Conservation (phyloP, 1,139 yeast genomes). For the Spencermartinsiella ligniputridi region DNA sequence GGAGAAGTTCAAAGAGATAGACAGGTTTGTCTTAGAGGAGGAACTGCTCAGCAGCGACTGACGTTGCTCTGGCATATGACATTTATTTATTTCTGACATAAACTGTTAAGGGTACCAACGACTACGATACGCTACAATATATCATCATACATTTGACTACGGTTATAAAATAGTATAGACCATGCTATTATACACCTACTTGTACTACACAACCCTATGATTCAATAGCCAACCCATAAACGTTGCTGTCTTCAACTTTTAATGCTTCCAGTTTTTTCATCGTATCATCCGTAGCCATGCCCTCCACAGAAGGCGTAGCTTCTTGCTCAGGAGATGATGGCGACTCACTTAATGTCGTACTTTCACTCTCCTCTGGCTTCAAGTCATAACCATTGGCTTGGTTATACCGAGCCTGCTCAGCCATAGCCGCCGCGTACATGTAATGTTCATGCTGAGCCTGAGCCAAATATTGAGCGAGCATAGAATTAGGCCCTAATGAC, state of each 20-base stretch:
- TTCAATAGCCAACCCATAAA: slow-evolving; percentile 23
- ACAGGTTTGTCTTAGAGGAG: slow-evolving; percentile 15
- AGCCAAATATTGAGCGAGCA: slow-evolving; percentile 73
- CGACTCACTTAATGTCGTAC: slow-evolving; percentile 3
- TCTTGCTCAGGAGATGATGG: slow-evolving; percentile 9
- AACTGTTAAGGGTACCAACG: too few species aligned
- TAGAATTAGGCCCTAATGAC: slow-evolving; percentile 24
- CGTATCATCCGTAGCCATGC: slow-evolving; percentile 7
- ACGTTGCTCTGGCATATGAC: not conserved
- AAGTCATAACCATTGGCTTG: slow-evolving; percentile 3
- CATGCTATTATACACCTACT: too few species aligned
- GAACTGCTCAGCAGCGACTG: slow-evolving; percentile 9
- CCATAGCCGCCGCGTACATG: slow-evolving; percentile 52
- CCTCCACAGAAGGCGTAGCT: slow-evolving; percentile 4
- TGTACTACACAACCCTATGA: too few species aligned
- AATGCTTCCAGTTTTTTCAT: slow-evolving; percentile 13
- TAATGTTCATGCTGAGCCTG: slow-evolving; percentile 61
- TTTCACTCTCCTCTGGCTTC: slow-evolving; percentile 6
- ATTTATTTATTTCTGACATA: slow-evolving; percentile 2
- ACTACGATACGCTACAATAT: too few species aligned
- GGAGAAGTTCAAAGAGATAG: slow-evolving; percentile 15
- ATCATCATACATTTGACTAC: too few species aligned
- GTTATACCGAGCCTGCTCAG: slow-evolving; percentile 24
- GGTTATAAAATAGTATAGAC: too few species aligned
- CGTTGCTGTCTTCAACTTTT: slow-evolving; percentile 15